Evolutionary conservation across 768 basidiomycete species (phyloP).

Genomic region (Mycena olivaceomarginata): DNA sequence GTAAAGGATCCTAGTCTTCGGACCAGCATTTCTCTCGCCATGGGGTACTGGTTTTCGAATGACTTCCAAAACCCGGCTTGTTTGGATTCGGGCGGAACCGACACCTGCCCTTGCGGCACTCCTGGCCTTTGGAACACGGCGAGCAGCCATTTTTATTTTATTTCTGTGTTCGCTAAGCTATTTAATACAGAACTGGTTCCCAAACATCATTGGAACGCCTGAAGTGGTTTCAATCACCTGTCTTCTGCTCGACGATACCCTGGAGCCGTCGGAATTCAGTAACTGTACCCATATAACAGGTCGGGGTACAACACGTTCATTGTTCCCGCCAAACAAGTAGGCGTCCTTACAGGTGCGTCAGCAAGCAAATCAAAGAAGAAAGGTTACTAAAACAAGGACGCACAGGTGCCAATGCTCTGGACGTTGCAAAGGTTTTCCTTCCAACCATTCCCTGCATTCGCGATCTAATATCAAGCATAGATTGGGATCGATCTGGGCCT

Average conservation of each 20-base stretch:
- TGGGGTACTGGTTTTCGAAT: conserved; percentile 79
- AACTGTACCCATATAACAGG: conserved; percentile 71
- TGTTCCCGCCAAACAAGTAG: conserved; percentile 63
- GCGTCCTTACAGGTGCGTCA: conserved; percentile 64
- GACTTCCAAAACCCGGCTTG: conserved; percentile 75
- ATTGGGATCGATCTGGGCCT: conserved; percentile 74
- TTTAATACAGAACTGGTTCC: conserved; percentile 76
- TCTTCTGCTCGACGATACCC: conserved; percentile 69
- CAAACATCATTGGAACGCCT: conserved; percentile 80
- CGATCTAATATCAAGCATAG: conserved; percentile 12
- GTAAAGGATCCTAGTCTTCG: conserved; percentile 63
- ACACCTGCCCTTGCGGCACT: conserved; percentile 73
- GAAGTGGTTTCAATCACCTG: conserved; percentile 74
- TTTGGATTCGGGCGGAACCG: conserved; percentile 71
- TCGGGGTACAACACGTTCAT: conserved; percentile 69
- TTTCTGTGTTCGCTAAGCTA: neutral
- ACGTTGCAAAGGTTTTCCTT: conserved; percentile 68
- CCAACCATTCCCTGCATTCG: neutral
- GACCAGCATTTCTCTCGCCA: conserved; percentile 66
- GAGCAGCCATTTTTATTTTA: neutral
- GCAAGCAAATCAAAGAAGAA: too few species aligned
- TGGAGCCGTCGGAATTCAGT: conserved; percentile 62
- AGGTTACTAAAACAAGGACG: too few species aligned
- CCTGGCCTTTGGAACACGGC: conserved; percentile 64
- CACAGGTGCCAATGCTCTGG: conserved; percentile 75